phyloP scores from a whole-genome alignment of 164 flowering plant genomes.

The Echeveria elegans region DNA sequence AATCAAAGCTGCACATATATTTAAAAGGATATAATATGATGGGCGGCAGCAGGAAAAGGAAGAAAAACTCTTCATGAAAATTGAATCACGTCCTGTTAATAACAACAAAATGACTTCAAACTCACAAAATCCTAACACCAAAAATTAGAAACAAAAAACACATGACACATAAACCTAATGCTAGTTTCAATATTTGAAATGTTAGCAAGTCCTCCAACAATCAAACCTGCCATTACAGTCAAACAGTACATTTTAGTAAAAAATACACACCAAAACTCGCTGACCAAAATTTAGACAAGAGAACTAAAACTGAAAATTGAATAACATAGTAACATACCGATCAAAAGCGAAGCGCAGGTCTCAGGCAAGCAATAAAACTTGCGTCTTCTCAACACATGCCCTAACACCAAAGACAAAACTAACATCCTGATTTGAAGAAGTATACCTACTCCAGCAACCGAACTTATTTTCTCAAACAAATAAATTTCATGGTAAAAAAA shows the following conservation, averaged over 20 bases:
- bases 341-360: conserved; percentile 94
- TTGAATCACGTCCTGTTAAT: conserved; percentile 81
- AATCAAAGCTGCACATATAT: neutral
- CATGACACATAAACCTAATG: conserved; percentile 41
- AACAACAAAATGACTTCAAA: neutral
- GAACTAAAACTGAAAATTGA: neutral
- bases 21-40: conserved; percentile 95
- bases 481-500: too few relatives aligned
- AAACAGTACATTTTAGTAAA: neutral
- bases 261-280: neutral
- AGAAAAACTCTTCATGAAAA: conserved; percentile 96
- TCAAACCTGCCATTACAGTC: conserved; percentile 49
- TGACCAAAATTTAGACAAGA: too few relatives aligned
- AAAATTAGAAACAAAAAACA: neutral
- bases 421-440: conserved; percentile 99
- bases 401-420: conserved; percentile 89
- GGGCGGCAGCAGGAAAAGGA: conserved; percentile 86
- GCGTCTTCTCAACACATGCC: conserved; percentile 90
- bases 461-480: too few relatives aligned
- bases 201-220: conserved; percentile 93
- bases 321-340: too few relatives aligned
- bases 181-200: conserved; percentile 77
- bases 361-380: conserved; percentile 87
- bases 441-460: conserved; percentile 97
- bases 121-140: neutral